A percentile compares a stretch with the other conserved stretches of the same genome.
phyloP scores from a whole-genome alignment of 139 green algal genomes.

The Coelastrella sp. region DNA sequence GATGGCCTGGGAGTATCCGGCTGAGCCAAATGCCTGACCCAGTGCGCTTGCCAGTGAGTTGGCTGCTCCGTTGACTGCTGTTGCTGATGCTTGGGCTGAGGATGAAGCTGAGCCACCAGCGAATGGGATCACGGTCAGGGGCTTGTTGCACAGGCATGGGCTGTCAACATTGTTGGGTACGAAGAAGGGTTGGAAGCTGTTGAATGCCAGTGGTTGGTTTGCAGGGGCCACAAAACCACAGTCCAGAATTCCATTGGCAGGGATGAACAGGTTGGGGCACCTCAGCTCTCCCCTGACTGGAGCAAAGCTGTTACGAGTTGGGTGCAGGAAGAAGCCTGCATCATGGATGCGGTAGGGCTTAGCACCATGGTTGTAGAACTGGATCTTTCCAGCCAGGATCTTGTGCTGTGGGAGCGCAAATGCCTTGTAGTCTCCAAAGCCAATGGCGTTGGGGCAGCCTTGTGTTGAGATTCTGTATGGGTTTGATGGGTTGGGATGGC shows the following conservation, averaged over 20 bases:
- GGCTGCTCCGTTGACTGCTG: neutral
- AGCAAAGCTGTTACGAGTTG: no score
- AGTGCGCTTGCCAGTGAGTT: neutral
- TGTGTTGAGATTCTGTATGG: neutral
- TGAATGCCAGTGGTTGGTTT: neutral
- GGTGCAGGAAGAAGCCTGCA: constrained; percentile 18
- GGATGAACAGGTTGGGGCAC: constrained; percentile 31
- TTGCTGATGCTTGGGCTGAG: neutral
- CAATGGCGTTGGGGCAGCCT: neutral
- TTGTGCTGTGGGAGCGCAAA: constrained; percentile 7
- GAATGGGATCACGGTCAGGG: neutral
- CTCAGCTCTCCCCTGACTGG: constrained; percentile 2
- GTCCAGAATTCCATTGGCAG: neutral
- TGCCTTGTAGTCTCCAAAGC: constrained; percentile 18
- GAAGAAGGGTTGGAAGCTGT: constrained; percentile 18
- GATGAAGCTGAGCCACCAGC: neutral
- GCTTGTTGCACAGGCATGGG: constrained; percentile 27
- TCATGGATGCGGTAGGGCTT: neutral
- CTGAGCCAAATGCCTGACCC: constrained; percentile 20
- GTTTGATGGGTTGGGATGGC: neutral
- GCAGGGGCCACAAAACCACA: constrained; percentile 35
- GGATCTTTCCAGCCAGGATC: constrained; percentile 11
- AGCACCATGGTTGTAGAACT: constrained; percentile 3
- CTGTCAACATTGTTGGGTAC: neutral
- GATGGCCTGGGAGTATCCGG: neutral